Evolutionary conservation across 2,329 filamentous ascomycete species (phyloP), one percentile per base, ranked within the genome.

Genomic region (Pseudopyrenochaeta lycopersici): DNA sequence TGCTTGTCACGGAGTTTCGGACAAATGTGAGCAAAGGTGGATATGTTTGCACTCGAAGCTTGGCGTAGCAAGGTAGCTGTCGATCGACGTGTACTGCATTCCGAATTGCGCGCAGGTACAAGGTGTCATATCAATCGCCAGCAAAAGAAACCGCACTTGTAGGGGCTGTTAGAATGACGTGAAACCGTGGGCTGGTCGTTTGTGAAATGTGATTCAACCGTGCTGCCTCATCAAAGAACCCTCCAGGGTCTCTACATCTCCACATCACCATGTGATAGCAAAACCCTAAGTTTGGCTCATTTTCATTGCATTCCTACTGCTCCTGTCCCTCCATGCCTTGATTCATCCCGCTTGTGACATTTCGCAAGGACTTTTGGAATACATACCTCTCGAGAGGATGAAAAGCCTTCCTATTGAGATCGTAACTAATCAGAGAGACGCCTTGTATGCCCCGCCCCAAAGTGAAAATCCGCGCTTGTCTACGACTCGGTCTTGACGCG

Each of bases 401-500:
- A 64, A 70, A 65, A 71, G 62, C 68, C 69, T 65, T 68, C 65
- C 70, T 69, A 67, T 70, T 70, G 68, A 67, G 60, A 68, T 71
- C 66, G 62, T 72, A 67, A 70, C 69, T 68, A 73, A 70, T 70
- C 68, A 70, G 59, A 71, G 69, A 73, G 70, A 74, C 71, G 71
- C 71, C 71, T 63, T 72, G 64, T 71, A 73, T 72, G 69, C 69
- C 70, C 66, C 62, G 53, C 62, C 64, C 64, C 43, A 56, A 65
- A 69, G 63, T 64, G 57, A 63, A 64, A 67, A 68, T 55, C 57
- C 54, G 51, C 65, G 53, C 57, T 54, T 52, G 54, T 73, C 66
- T 84, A 88, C 74, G 85, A 84, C 88, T 99, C 95, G 74, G 92
- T 97, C 75, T 94, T 97, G 81, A 99, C 90, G 88, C 94, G 96